Evolutionary conservation across 139 green algal species (phyloP).

Genomic region (Chlorella sp.): DNA sequence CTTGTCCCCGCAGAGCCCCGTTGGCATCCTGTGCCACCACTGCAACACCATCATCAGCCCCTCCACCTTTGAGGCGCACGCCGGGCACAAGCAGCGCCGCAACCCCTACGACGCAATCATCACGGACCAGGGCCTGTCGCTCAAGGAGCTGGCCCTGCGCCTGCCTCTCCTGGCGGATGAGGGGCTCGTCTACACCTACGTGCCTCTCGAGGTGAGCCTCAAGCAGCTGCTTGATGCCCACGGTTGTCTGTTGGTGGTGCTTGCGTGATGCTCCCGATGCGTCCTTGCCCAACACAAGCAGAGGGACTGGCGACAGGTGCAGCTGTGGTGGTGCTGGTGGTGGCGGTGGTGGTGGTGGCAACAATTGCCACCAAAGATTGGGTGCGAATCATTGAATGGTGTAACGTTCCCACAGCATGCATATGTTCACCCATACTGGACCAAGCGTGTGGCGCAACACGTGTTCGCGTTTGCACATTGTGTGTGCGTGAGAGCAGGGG

Average conservation of each 20-base stretch:
- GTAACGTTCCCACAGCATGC: no score
- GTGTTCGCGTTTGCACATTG: no score
- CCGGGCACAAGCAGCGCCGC: constrained; percentile 45
- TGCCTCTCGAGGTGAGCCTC: constrained; percentile 5
- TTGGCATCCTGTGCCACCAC: constrained; percentile 79
- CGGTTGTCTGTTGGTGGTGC: no score
- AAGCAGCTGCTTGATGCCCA: no score
- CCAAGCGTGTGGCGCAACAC: no score
- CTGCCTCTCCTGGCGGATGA: constrained; percentile 24
- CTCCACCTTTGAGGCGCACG: constrained; percentile 81
- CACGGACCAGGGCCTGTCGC: constrained; percentile 48
- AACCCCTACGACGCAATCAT: constrained; percentile 80
- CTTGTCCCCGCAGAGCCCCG: constrained; percentile 11
- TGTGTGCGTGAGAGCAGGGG: no score
- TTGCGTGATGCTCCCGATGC: no score
- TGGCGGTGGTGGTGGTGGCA: neutral
- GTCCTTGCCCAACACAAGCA: no score
- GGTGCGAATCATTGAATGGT: no score
- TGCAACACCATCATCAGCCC: constrained; percentile 72
- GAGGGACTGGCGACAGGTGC: neutral
- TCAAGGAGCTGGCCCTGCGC: constrained; percentile 40
- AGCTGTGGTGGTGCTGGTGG: neutral
- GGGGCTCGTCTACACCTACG: neutral
- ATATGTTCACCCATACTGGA: no score
- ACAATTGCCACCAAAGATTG: no score